Evolutionary conservation across 1,284 basidiomycete species (phyloP), one percentile per base, ranked within the genome.

Genomic region (Moniliophthora roreri): DNA sequence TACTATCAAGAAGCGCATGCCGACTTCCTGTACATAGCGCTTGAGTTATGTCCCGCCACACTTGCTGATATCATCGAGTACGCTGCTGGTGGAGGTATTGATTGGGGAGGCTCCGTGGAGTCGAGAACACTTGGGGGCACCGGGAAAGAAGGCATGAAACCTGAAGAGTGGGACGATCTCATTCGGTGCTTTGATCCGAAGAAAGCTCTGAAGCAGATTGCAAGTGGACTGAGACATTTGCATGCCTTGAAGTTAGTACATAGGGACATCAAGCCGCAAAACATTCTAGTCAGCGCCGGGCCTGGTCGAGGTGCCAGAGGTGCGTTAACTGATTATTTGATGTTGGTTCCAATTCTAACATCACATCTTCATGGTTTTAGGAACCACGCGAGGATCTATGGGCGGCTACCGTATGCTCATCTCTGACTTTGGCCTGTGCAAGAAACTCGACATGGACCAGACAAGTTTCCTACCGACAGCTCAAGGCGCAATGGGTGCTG

Each of bases 211-310:
- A 79, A 78, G 48, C 93, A 99, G 70, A 90, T 99, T 57, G 86
- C 94, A 0, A 83, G 87, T 11, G 96, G 96, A 2, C 69, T 99
- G 52, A 81, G 87, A 51, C 95, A 98, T 69, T 77, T 99, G 8
- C 96, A 99, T 67, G 90, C 84, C 21, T 84, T 99, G 63, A 98
- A 97, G 72, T 93, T 99, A 60, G 88, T 99, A 20, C 97, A 99
- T 73, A 86, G 97, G 24, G 96, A 99, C 68, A 97, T 99, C 71
- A 99, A 99, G 67, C 96, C 96, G 3, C 95, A 97, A 70, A 99
- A 99, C 66, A 98, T 99, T 53, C 81, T 99, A 7, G 82, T 98
- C n/a, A 92, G 90, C 5, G 74, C 76, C 21, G 53, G 53, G 81
- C 83, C 15, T 88, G 87, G 64, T 75, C 80, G 51, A 32, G 44